These are phyloP conservation scores for Mortierella sp. DNA, from an alignment of 371 early-diverging fungal genomes.

Conservation along the genomic window DNA sequence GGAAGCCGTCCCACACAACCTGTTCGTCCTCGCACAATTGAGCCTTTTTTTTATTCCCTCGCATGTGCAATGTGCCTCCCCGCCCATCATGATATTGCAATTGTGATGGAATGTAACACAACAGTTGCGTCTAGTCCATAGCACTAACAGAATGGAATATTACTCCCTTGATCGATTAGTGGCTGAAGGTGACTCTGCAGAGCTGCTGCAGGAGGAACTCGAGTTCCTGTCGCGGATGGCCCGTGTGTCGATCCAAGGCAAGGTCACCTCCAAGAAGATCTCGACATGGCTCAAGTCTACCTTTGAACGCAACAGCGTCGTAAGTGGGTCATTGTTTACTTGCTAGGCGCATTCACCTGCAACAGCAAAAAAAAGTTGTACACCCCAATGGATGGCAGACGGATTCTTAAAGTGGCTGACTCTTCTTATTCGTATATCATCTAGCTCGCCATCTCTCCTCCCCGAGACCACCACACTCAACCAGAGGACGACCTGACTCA, in stretches of 20 bases:
- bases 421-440: background rate
- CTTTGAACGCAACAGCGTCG: constrained; percentile 22
- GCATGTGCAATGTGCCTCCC: no score
- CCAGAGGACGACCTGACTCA: constrained; percentile 15
- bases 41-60: no score
- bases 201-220: constrained; percentile 38
- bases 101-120: no score
- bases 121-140: no score
- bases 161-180: constrained; percentile 14
- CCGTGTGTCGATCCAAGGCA: constrained; percentile 46
- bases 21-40: no score
- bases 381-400: no score
- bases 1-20: no score
- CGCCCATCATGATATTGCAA: no score
- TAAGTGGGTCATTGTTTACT: no score
- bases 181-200: constrained; percentile 46
- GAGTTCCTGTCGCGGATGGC: constrained; percentile 35
- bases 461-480: background rate
- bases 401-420: no score
- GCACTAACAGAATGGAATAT: background rate
- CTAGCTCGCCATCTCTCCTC: constrained; percentile 21
- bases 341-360: no score
- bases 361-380: no score
- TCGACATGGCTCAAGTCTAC: constrained; percentile 46
- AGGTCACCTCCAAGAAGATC: constrained; percentile 52